Evolutionary conservation across 2,329 filamentous ascomycete species (phyloP), one percentile per base, ranked within the genome.

Genomic region (Neoarthrinium moseri): DNA sequence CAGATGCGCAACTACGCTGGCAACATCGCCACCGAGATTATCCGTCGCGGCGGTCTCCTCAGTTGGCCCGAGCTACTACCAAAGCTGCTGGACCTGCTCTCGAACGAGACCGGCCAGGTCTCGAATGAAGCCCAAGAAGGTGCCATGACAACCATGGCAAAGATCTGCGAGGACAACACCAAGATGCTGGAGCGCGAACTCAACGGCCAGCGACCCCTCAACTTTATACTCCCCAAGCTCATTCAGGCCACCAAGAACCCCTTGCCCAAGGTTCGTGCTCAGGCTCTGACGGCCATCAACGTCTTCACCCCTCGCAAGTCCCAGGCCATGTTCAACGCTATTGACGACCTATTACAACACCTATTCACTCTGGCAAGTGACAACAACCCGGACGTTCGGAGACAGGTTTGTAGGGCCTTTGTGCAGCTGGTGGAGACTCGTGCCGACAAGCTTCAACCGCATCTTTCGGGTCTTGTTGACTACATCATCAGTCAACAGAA

Each of bases 111-210:
- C 36, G 86, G 87, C 32, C 82, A 86, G 51, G 73, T 84, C 18
- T 74, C 89, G 6, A 71, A 78, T 34, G 80, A 89, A 60, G 84
- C 86, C 11, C 91, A 96, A 63, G 92, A 99, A 65, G 91, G 91
- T 50, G 91, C 90, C 56, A 96, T 97, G 87, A 83, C 88, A 39
- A 91, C 94, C 38, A 76, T 99, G 67, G 75, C 87, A 64, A 97
- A 97, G 74, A 91, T 99, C 51, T 99, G 94, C 69, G 94, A 99
- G 69, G 94, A 99, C 70, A 96, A 95, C 70, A 85, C 83, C 60
- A 90, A 87, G 63, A 77, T 89, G 48, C 74, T 99, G 44, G 90
- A 95, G 68, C 84, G 86, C 57, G 89, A 96, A 53, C 89, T 95
- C 64, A 84, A 91, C 61, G 90, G 91, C 50, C 86, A 96, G 67